Base-by-base conservation (phyloP, 148 eudicot species). In the Cornus kousa region DNA sequence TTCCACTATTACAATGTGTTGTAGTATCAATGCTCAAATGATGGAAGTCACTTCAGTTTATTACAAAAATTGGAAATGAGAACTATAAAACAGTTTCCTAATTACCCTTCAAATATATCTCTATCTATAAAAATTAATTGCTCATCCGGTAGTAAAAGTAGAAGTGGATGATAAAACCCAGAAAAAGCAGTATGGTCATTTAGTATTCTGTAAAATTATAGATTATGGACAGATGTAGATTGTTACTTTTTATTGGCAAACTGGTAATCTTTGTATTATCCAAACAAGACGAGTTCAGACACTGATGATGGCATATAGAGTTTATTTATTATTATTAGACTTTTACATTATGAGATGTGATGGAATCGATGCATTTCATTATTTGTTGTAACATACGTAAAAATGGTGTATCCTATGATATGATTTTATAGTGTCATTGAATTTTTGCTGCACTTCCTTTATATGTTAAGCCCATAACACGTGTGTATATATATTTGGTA, bases 1-100 rank as follows among this genome's bases (percentile, higher is more conserved):
- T 57, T 57, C 5, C 19, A 13, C 68, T 31, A 37, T 60, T 70
- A 74, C 53, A 35, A 59, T 59, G 24, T 37, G 64, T 4, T 0
- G 37, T 35, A 64, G 48, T 62, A 71, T 79, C 48, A 68, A 50
- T 73, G 57, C 72, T 7, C 14, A 71, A 72, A 13, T 22, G 14
- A 72, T 73, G 82, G 65, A 67, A 79, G 53, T 67, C 72, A 79
- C 77, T 72, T 74, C 16, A 66, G 33, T 28, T 19, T 5, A 2
- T 67, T 73, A 32, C 74, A 53, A 24, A 24, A 37, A n/a, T 67
- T 74, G 32, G 5, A 16, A 35, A 5, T 53, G 13, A 68, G 62
- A 8, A 43, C 40, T 3, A 67, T 10, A 16, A 31, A 4, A 7
- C 39, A 19, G 60, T 62, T 3, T 22, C 12, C 9, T 75, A 76